A percentile compares a stretch with the other conserved stretches of the same genome.
These are phyloP conservation scores for Annulohypoxylon truncatum DNA, from an alignment of 2,329 filamentous ascomycete species.

Conservation along the genomic window DNA sequence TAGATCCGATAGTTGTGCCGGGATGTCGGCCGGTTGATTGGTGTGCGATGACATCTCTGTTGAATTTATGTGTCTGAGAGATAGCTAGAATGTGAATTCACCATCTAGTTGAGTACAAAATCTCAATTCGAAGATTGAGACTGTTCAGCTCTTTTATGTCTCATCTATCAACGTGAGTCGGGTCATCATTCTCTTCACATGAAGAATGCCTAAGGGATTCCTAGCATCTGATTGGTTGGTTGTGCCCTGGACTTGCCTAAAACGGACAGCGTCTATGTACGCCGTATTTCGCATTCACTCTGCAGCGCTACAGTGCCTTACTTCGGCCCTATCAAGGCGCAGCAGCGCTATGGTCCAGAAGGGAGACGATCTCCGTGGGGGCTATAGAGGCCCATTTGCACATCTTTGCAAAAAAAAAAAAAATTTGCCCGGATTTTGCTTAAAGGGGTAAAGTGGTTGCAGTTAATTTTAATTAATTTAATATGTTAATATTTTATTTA, in stretches of 20 bases:
- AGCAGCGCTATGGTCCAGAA: background rate
- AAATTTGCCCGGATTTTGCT: too few relatives aligned
- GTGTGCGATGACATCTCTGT: conserved; percentile 2
- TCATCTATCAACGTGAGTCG: background rate
- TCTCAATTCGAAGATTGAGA: too few relatives aligned
- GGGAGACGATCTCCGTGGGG: background rate
- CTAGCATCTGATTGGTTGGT: conserved; percentile 16
- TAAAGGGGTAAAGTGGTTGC: too few relatives aligned
- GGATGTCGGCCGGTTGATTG: conserved; percentile 50
- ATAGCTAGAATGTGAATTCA: background rate
- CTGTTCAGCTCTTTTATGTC: background rate
- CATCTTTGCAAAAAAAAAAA: too few relatives aligned
- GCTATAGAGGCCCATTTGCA: too few relatives aligned
- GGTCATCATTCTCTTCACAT: background rate
- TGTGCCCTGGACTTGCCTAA: conserved; percentile 16
- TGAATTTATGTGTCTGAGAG: background rate
- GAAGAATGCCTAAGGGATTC: background rate
- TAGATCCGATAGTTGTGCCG: conserved; percentile 58
- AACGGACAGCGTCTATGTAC: conserved; percentile 15
- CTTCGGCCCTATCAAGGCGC: background rate
- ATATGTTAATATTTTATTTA: too few relatives aligned
- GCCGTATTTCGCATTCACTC: conserved; percentile 26
- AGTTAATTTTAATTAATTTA: too few relatives aligned
- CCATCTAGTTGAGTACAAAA: background rate
- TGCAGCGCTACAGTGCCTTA: background rate